A percentile compares a stretch with the other conserved stretches of the same genome.
Conservation (phyloP, 176 grass and related monocot genomes). For the Melocanna baccifera region DNA sequence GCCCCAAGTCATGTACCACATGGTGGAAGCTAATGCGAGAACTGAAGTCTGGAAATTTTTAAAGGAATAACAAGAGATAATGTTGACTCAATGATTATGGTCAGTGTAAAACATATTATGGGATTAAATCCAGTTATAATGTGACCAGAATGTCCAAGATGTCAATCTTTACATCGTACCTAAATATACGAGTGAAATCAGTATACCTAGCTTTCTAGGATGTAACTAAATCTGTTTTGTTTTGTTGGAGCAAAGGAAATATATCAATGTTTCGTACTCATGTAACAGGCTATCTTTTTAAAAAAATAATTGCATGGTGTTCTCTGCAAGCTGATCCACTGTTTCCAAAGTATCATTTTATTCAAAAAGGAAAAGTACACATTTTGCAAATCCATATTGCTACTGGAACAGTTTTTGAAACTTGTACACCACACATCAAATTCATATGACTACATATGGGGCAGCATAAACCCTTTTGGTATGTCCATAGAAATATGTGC, state of each 20-base stretch:
- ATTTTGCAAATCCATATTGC: constrained; percentile 14
- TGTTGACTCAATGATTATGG: not conserved
- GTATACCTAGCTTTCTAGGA: not conserved
- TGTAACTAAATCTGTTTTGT: not conserved
- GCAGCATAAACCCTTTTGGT: not conserved
- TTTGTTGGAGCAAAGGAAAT: not conserved
- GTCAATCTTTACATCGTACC: not conserved
- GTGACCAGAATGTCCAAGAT: constrained; percentile 18
- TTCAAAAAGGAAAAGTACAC: not conserved
- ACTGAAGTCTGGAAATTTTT: not conserved
- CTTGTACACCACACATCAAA: not conserved
- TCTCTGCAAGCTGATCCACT: not conserved
- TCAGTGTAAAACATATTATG: not conserved
- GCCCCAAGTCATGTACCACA: not conserved
- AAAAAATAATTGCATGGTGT: not conserved
- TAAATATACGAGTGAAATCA: constrained; percentile 5
- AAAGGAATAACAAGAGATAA: constrained; percentile 8
- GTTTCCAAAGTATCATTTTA: not conserved
- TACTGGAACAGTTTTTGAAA: not conserved
- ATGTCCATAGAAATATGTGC: not conserved
- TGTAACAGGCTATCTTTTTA: not conserved
- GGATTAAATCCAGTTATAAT: not conserved
- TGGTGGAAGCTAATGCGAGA: not conserved
- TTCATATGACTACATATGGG: not conserved
- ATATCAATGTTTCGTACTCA: not conserved